These are phyloP conservation scores for Umbelopsis sp. DNA, from an alignment of 371 early-diverging fungal species.

Conservation along the genomic window DNA sequence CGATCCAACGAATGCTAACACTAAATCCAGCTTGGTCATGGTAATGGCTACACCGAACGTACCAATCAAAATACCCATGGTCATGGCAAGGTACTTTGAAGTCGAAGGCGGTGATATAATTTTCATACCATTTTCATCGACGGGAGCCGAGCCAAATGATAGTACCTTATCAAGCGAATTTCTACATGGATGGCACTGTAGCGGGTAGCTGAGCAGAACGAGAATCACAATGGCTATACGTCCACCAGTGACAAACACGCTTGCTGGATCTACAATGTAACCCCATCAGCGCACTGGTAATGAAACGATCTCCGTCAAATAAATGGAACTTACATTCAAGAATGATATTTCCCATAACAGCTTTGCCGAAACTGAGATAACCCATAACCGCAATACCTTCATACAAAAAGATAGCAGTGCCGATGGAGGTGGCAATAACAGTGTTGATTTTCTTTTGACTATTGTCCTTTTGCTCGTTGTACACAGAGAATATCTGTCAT, in stretches of 20 bases:
- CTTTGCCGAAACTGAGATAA: conserved; percentile 94
- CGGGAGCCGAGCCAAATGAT: conserved; percentile 26
- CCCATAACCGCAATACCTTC: conserved; percentile 90
- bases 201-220: conserved; percentile 94
- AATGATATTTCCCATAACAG: conserved; percentile 89
- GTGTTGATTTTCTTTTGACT: conserved; percentile 56
- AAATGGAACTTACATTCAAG: conserved; percentile 67
- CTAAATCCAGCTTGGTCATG: conserved; percentile 78
- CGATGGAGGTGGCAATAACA: conserved; percentile 69
- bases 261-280: conserved; percentile 59
- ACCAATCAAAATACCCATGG: conserved; percentile 66
- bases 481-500: conserved; percentile 72
- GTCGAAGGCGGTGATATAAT: conserved; percentile 37
- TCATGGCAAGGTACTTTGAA: conserved; percentile 70
- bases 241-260: conserved; percentile 81
- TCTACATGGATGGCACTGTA: conserved; percentile 97
- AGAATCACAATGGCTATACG: conserved; percentile 89
- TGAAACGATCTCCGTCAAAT: not conserved
- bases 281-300: not conserved
- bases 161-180: conserved; percentile 89
- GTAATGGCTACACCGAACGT: conserved; percentile 79
- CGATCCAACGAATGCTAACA: conserved; percentile 95
- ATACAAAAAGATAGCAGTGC: conserved; percentile 77
- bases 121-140: conserved; percentile 34
- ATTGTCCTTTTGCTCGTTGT: conserved; percentile 85